Evolutionary conservation across 805 yeast species (phyloP).

Genomic region (Lipomyces orientalis): DNA sequence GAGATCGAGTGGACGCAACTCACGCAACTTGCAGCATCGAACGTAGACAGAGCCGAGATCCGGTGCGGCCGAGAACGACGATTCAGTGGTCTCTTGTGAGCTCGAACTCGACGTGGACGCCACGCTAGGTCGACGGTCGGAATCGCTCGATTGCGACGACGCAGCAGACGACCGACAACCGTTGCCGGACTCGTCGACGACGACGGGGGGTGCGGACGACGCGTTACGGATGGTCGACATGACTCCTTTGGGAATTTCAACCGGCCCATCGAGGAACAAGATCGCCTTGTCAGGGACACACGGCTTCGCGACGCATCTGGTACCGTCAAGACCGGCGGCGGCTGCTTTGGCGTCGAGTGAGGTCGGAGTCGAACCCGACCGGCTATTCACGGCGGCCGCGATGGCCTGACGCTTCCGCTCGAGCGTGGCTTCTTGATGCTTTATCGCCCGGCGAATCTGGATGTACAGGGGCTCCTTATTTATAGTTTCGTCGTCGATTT

Average conservation of each 20-base stretch:
- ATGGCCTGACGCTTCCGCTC: conserved; percentile 6
- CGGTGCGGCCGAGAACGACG: neutral
- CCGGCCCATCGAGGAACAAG: neutral
- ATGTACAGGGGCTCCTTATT: conserved; percentile 32
- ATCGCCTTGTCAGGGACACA: neutral
- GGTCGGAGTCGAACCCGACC: conserved; percentile 5
- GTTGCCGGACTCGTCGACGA: neutral
- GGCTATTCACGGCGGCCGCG: conserved; percentile 7
- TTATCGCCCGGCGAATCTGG: conserved; percentile 29
- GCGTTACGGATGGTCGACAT: neutral
- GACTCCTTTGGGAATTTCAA: neutral
- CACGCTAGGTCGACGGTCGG: conserved; percentile 1
- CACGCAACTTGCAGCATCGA: conserved; percentile 37
- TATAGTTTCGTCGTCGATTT: conserved; percentile 32
- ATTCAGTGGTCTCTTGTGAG: neutral
- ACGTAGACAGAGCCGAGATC: conserved; percentile 27
- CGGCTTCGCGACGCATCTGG: neutral
- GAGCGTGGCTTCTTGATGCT: conserved; percentile 19
- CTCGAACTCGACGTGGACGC: neutral
- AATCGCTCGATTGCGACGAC: neutral
- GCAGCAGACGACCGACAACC: neutral
- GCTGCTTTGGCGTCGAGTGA: conserved; percentile 1
- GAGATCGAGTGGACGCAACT: conserved; percentile 22
- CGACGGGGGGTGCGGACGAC: no score
- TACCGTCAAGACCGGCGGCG: conserved; percentile 13